phyloP scores from a whole-genome alignment of 495 filamentous ascomycete species.

The Chaetomium fimeti region DNA sequence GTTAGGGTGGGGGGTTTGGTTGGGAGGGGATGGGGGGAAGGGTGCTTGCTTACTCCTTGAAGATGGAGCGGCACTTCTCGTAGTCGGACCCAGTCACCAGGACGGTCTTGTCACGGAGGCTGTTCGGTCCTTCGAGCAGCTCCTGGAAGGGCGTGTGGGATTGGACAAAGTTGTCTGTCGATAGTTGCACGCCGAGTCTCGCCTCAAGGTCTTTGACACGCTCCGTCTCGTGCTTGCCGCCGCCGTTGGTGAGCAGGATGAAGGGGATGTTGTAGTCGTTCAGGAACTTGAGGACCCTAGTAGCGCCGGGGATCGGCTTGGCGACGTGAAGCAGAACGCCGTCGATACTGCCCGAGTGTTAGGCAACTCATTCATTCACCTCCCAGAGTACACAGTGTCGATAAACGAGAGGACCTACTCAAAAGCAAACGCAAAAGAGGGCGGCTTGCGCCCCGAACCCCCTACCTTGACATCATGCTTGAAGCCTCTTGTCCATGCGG shows the following conservation, averaged over 20 bases:
- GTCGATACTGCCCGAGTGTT: conserved; percentile 65
- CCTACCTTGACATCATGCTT: background rate
- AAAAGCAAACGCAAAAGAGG: conserved; percentile 41
- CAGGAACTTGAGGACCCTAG: conserved; percentile 69
- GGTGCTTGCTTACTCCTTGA: conserved; percentile 61
- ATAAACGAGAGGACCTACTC: conserved; percentile 31
- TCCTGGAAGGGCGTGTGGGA: conserved; percentile 86
- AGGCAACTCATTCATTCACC: conserved; percentile 1
- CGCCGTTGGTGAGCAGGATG: conserved; percentile 92
- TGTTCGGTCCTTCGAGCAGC: conserved; percentile 40
- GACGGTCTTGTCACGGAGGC: conserved; percentile 63
- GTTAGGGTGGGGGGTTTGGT: background rate
- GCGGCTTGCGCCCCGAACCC: conserved; percentile 17
- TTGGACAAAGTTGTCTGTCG: conserved; percentile 85
- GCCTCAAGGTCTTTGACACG: conserved; percentile 76
- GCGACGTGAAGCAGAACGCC: conserved; percentile 89
- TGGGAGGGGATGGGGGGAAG: background rate
- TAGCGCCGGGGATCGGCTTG: conserved; percentile 75
- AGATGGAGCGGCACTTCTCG: conserved; percentile 71
- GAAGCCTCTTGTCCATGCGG: conserved; percentile 4
- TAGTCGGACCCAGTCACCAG: conserved; percentile 80
- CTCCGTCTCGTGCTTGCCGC: conserved; percentile 84
- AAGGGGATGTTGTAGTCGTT: conserved; percentile 68
- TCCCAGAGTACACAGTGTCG: background rate
- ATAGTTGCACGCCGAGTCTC: conserved; percentile 72